Base-by-base conservation (phyloP, 192 early-diverging fungal genomes). In the Podochytrium sp. region DNA sequence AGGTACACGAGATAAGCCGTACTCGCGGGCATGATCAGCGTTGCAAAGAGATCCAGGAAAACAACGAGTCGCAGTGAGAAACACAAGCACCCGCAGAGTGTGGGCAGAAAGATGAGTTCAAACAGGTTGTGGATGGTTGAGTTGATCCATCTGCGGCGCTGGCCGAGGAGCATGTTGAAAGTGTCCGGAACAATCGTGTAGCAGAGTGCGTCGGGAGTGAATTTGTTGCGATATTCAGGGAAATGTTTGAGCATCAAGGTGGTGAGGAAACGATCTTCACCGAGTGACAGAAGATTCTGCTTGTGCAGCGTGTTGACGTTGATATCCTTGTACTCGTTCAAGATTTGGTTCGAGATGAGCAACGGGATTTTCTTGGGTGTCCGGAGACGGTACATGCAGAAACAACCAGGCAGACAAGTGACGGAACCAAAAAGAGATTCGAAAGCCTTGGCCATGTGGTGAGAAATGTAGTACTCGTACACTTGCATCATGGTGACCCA, bases 401-500 rank as follows among this genome's bases (percentile, higher is more conserved):
- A 98, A 87, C 96, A 98, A 47, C 96, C 96, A 20, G 96, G 96
- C 58, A 98, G 83, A 85, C 96, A 98, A 2, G 96, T 96, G 20
- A 98, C 96, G 27, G 92, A 93, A 12, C 96, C 96, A 76, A 98
- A 98, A 25, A 98, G 87, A 16, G 96, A 98, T 83, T 98, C 96
- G 69, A 98, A 98, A 2, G 96, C 94, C 81, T 98, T 98, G 39
- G 95, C 90, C 73, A 98, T 84, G 76, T 98, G 95, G 85, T 98
- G 96, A 40, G 91, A 93, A 76, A 98, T 97, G 81, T 93, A 98
- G 86, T 98, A 98, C 81, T 98, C 95, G 78, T 96, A 97, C 32
- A 98, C 94, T 76, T 98, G 96, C 87, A 98, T 96, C 96, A 96
- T 96, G 1, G 95, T 98, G 65, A 94, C 91, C 94, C 94, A 96